Conservation (phyloP, 345 rosid genomes). For the Ceriops zippeliana region DNA sequence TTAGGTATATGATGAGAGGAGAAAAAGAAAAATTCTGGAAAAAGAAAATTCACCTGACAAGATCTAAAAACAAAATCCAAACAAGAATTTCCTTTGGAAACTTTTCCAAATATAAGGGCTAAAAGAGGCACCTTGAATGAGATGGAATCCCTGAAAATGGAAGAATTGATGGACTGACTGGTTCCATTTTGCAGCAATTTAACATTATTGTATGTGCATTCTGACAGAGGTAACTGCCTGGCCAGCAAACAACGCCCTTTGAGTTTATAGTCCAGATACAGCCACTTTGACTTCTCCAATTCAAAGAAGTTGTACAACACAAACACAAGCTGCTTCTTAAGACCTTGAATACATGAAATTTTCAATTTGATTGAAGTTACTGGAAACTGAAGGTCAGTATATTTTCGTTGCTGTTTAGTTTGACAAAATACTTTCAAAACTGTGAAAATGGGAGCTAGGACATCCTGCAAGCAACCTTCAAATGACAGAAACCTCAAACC, state of each 20-base stretch:
- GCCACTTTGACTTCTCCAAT: constrained; percentile 60
- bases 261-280: constrained; percentile 48
- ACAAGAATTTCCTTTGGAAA: too few species aligned
- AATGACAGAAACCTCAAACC: constrained; percentile 69
- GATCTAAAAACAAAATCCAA: too few species aligned
- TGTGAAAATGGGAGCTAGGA: constrained; percentile 50
- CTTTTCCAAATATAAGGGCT: too few species aligned
- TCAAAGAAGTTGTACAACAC: constrained; percentile 53
- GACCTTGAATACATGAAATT: constrained; percentile 48
- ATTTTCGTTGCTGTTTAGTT: constrained; percentile 42
- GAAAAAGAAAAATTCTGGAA: too few species aligned
- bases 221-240: constrained; percentile 56
- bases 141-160: constrained; percentile 20
- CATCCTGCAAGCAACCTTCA: constrained; percentile 80
- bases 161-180: constrained; percentile 20
- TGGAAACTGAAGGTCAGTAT: constrained; percentile 51
- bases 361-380: constrained; percentile 69
- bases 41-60: too few species aligned
- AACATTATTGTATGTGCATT: constrained; percentile 61
- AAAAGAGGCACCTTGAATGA: constrained; percentile 33
- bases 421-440: constrained; percentile 50
- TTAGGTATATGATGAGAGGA: too few species aligned
- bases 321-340: constrained; percentile 59
- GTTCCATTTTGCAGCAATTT: constrained; percentile 54
- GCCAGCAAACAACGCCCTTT: constrained; percentile 48